Conservation (phyloP, 2,329 filamentous ascomycete species). For the Grosmannia clavigera region DNA sequence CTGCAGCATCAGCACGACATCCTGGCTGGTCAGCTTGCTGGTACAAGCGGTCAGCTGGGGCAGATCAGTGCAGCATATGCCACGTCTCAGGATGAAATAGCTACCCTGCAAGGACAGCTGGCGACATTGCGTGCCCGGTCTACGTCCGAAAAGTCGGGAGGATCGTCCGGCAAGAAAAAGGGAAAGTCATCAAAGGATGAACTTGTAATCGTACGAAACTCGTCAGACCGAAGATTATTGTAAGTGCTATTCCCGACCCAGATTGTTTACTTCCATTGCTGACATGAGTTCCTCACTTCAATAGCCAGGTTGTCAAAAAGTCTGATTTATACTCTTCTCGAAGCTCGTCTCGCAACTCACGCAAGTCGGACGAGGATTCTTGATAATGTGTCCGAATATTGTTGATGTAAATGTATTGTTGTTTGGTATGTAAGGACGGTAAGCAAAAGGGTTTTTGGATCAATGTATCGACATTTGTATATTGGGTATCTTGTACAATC, state of each 20-base stretch:
- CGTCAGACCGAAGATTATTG: slow-evolving; percentile 11
- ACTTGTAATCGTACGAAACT: slow-evolving; percentile 11
- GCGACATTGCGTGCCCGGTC: slow-evolving; percentile 7
- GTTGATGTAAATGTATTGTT: background rate
- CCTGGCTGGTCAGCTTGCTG: slow-evolving; percentile 1
- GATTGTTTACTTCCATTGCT: background rate
- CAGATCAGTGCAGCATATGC: slow-evolving; percentile 3
- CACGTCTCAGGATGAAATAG: slow-evolving; percentile 4
- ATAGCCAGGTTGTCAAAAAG: slow-evolving; percentile 12
- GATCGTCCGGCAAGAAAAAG: slow-evolving; percentile 1
- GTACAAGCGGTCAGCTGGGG: background rate
- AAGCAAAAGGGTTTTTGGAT: background rate
- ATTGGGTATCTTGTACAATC: background rate
- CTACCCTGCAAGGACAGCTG: slow-evolving; percentile 8
- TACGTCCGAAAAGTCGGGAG: background rate
- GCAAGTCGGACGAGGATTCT: slow-evolving; percentile 7
- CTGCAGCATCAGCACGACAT: background rate
- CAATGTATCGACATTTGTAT: background rate
- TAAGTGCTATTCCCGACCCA: background rate
- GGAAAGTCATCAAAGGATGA: slow-evolving; percentile 7
- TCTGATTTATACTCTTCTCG: slow-evolving; percentile 8
- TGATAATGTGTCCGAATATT: background rate
- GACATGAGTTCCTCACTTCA: background rate
- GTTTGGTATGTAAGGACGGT: background rate
- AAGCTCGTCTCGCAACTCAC: slow-evolving; percentile 8